Percentiles rank a stretch among this genome's conserved stretches.
These are phyloP conservation scores for Echeveria elegans DNA, from an alignment of 164 flowering plant genomes.

Conservation along the genomic window DNA sequence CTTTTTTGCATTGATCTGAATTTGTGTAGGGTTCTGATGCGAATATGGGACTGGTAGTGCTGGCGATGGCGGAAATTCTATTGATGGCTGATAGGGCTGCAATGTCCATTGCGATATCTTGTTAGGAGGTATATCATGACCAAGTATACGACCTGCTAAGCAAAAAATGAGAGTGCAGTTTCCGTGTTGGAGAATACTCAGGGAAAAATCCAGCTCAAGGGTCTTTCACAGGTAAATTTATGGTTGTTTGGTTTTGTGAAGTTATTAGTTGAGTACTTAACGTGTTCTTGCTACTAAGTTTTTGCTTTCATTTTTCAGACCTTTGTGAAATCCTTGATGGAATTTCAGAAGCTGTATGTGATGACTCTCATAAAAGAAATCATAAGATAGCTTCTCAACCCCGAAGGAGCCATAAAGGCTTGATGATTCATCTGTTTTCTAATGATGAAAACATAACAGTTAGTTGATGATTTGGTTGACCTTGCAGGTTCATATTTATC, in stretches of 20 bases:
- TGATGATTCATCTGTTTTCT: slow-evolving; percentile 36
- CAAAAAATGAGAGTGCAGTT: slow-evolving; percentile 30
- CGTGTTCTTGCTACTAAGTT: not conserved
- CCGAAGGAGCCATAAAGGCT: slow-evolving; percentile 46
- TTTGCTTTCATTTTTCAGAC: slow-evolving; percentile 30
- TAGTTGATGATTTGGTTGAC: slow-evolving; percentile 50
- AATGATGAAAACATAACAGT: slow-evolving; percentile 14
- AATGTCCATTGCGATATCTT: slow-evolving; percentile 32
- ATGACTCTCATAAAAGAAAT: slow-evolving; percentile 16
- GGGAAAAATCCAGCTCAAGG: slow-evolving; percentile 55
- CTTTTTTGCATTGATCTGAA: not conserved
- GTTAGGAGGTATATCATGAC: slow-evolving; percentile 45
- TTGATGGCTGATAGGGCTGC: slow-evolving; percentile 24
- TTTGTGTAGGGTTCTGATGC: slow-evolving; percentile 43
- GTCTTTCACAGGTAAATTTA: slow-evolving; percentile 54
- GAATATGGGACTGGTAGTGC: slow-evolving; percentile 47
- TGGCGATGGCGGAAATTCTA: slow-evolving; percentile 49
- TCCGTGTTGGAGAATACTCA: slow-evolving; percentile 31
- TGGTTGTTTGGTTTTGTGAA: not conserved
- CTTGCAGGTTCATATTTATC: slow-evolving; percentile 42
- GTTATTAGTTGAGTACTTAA: no score
- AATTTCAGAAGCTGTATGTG: slow-evolving; percentile 38
- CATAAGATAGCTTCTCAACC: slow-evolving; percentile 29
- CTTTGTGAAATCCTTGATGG: slow-evolving; percentile 39
- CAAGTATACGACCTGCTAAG: slow-evolving; percentile 48